phyloP scores from a whole-genome alignment of 73 alveolate species.

The Halteria grandinella region DNA sequence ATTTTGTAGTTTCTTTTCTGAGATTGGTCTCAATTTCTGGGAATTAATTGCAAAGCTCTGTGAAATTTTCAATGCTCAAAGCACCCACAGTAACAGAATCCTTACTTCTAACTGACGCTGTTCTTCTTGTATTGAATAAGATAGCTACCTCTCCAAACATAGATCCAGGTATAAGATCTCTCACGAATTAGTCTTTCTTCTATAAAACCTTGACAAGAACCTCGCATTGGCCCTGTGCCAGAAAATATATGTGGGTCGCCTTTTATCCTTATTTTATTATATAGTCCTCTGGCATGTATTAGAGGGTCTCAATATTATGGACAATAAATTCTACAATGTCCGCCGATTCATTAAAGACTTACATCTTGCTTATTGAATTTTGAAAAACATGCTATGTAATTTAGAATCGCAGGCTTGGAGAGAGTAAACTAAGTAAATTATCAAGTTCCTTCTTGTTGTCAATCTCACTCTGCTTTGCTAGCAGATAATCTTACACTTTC shows the following conservation, averaged over 20 bases:
- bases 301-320: slow-evolving; percentile 39
- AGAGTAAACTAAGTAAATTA: slow-evolving; percentile 44
- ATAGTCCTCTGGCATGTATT: slow-evolving; percentile 60
- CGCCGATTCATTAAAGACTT: slow-evolving; percentile 5
- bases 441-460: slow-evolving; percentile 66
- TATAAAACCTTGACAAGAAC: too few relatives aligned
- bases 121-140: slow-evolving; percentile 74
- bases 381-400: slow-evolving; percentile 49
- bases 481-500: slow-evolving; percentile 34
- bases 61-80: slow-evolving; percentile 15
- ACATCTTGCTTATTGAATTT: slow-evolving; percentile 46
- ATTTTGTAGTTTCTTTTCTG: slow-evolving; percentile 26
- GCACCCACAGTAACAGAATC: slow-evolving; percentile 77
- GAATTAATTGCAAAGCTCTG: slow-evolving; percentile 52
- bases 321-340: slow-evolving; percentile 51
- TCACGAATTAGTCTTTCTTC: slow-evolving; percentile 36
- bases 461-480: slow-evolving; percentile 31
- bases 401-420: slow-evolving; percentile 60
- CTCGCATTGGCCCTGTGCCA: slow-evolving; percentile 58
- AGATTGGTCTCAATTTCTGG: slow-evolving; percentile 40
- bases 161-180: slow-evolving; percentile 43
- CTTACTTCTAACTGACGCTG: slow-evolving; percentile 82
- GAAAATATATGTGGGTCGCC: slow-evolving; percentile 57
- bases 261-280: slow-evolving; percentile 68
- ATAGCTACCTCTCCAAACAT: slow-evolving; percentile 86